These are phyloP conservation scores for Aspergillus sp. DNA, from an alignment of 2,329 filamentous ascomycete species.

Conservation along the genomic window DNA sequence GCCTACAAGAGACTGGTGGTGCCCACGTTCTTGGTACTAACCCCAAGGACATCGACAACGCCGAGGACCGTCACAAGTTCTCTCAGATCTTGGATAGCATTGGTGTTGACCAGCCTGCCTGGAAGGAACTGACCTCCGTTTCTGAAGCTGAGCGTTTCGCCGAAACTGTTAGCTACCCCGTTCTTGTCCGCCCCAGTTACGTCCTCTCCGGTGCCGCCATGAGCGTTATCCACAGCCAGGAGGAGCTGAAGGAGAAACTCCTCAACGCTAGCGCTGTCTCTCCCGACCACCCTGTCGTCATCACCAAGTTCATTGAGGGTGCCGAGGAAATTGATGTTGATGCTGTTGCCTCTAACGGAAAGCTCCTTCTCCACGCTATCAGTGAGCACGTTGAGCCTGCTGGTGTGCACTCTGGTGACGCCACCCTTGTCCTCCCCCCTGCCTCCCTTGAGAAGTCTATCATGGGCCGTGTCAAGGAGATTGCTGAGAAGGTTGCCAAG, in stretches of 20 bases:
- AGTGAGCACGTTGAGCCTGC: constrained; percentile 96
- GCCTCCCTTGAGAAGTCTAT: constrained; percentile 72
- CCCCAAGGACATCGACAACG: constrained; percentile 93
- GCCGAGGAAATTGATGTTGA: constrained; percentile 97
- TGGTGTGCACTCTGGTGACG: constrained; percentile 96
- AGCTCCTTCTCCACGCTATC: constrained; percentile 86
- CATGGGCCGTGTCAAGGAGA: constrained; percentile 88
- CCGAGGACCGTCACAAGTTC: constrained; percentile 97
- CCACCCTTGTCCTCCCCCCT: constrained; percentile 89
- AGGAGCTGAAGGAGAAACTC: constrained; percentile 92
- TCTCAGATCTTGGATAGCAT: constrained; percentile 96
- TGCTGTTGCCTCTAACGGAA: constrained; percentile 81
- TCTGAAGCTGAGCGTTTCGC: constrained; percentile 86
- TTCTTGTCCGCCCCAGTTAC: constrained; percentile 91
- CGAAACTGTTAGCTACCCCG: constrained; percentile 82
- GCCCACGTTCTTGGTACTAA: constrained; percentile 91
- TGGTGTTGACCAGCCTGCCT: constrained; percentile 92
- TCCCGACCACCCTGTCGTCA: constrained; percentile 95
- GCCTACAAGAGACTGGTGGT: constrained; percentile 85
- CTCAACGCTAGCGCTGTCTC: constrained; percentile 86
- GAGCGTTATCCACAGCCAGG: constrained; percentile 88
- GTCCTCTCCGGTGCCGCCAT: constrained; percentile 97
- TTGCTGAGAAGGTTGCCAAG: constrained; percentile 92
- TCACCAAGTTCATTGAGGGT: constrained; percentile 97
- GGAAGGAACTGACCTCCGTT: constrained; percentile 94